Evolutionary conservation across 1,284 basidiomycete species (phyloP), one percentile per base, ranked within the genome.

Genomic region (Sphaerobolus stellatus): DNA sequence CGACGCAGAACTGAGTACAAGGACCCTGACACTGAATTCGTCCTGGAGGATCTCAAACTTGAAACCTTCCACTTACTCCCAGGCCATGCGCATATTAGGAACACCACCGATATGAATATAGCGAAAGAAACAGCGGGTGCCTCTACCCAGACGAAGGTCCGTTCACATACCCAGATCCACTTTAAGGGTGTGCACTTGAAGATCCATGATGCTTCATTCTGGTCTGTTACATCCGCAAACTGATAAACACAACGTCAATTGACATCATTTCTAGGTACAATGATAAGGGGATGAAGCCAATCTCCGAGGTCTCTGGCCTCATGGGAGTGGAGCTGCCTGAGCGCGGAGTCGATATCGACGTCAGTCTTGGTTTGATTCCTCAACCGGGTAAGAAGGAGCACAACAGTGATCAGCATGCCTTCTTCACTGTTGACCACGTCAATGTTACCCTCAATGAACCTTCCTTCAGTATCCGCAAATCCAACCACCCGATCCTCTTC

Each of bases 91-190:
- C 86, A 81, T 67, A 79, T 88, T 36, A 81, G 84, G 47, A 86
- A 87, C 61, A 84, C 86, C 63, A 86, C 84, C 34, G 84, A 88
- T 58, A 73, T 87, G 56, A 83, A 87, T 59, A 81, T 88, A 61
- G 70, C 74, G 8, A 50, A 50, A 31, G 82, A 84, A 0, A 72
- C 79, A 0, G 62, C 66, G 0, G 61, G 63, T 24, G 66, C 63
- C 4, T 60, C 73, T 7, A 67, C 66, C 8, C 30, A 34, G 1
- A 30, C 44, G 0, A 73, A 71, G 44, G 66, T 86, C 30, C 83
- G 84, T 43, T 75, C 82, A 0, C 74, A 85, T 56, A 87, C 84
- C 0, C 83, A 84, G 45, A 71, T 88, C 24, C 79, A 78, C 41
- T 68, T 83, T 16, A 81, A 84, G 58, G 86, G 82, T 1, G 65